phyloP scores from a whole-genome alignment of 1,284 basidiomycete species.

The Leccinum subrobustum region DNA sequence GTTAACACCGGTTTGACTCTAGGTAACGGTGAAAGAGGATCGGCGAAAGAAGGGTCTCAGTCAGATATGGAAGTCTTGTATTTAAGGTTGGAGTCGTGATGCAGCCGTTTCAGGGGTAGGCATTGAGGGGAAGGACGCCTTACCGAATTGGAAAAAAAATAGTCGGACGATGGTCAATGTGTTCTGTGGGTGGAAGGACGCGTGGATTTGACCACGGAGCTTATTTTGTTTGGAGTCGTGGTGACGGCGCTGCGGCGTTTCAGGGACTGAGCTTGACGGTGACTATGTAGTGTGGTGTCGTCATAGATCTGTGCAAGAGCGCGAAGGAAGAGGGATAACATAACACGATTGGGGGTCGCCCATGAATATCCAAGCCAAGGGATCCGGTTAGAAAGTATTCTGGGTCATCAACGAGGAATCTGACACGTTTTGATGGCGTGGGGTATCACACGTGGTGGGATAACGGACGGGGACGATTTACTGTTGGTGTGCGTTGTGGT shows the following conservation, averaged over 20 bases:
- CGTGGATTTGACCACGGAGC: conserved; percentile 15
- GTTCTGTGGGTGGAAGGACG: conserved; percentile 16
- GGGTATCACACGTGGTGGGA: conserved; percentile 16
- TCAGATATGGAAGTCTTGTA: conserved; percentile 6
- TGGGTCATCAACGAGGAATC: conserved; percentile 1
- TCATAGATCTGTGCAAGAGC: conserved; percentile 4
- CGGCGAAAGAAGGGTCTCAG: neutral
- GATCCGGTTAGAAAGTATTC: neutral
- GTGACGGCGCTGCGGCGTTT: conserved; percentile 26
- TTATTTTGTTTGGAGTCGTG: conserved; percentile 16
- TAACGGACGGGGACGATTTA: neutral
- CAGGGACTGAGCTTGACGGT: conserved; percentile 17
- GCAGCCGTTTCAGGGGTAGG: neutral
- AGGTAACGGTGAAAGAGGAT: conserved; percentile 7
- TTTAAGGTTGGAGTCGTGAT: conserved; percentile 5
- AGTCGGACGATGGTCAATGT: conserved; percentile 15
- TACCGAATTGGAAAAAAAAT: neutral
- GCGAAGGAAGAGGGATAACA: neutral
- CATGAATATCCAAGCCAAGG: neutral
- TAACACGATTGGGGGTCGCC: neutral
- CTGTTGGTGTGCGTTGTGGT: neutral
- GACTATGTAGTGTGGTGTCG: conserved; percentile 5
- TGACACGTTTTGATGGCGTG: conserved; percentile 27
- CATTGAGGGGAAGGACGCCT: neutral
- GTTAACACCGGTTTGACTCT: conserved; percentile 7